These are phyloP conservation scores for Leccinum insolens DNA, from an alignment of 1,284 basidiomycete genomes.

Conservation along the genomic window DNA sequence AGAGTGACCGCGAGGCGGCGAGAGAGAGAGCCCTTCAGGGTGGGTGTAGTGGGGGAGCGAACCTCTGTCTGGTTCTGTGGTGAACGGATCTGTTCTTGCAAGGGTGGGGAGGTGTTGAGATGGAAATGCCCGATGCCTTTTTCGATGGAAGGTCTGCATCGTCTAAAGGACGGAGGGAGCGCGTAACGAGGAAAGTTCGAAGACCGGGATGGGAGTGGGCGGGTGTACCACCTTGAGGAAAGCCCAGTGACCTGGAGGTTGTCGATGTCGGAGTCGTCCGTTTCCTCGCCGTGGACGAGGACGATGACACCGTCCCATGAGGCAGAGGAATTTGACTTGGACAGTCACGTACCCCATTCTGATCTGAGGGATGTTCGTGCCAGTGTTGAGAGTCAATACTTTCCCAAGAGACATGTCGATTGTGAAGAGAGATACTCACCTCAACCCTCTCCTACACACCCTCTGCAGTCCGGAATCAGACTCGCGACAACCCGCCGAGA, in stretches of 20 bases:
- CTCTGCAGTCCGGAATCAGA: no score
- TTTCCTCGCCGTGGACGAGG: slow-evolving; percentile 71
- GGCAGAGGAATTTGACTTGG: slow-evolving; percentile 35
- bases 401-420: no score
- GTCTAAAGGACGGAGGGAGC: slow-evolving; percentile 19
- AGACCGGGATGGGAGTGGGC: slow-evolving; percentile 60
- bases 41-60: not conserved
- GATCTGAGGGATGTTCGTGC: no score
- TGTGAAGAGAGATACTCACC: no score
- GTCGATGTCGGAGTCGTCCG: slow-evolving; percentile 62
- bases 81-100: slow-evolving; percentile 15
- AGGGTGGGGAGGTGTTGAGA: slow-evolving; percentile 56
- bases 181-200: slow-evolving; percentile 40
- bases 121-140: slow-evolving; percentile 61
- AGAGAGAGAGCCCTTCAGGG: slow-evolving; percentile 23
- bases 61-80: no score
- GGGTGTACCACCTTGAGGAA: slow-evolving; percentile 68
- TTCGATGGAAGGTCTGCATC: slow-evolving; percentile 15
- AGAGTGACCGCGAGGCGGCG: slow-evolving; percentile 28
- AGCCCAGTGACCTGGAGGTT: slow-evolving; percentile 63
- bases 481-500: no score
- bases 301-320: slow-evolving; percentile 77
- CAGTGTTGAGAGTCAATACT: no score
- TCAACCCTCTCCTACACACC: no score
- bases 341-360: no score